Percentiles rank a stretch among this genome's conserved stretches.
Evolutionary conservation across 2,329 filamentous ascomycete genomes (phyloP).

Genomic region (Verticillium nubilum): DNA sequence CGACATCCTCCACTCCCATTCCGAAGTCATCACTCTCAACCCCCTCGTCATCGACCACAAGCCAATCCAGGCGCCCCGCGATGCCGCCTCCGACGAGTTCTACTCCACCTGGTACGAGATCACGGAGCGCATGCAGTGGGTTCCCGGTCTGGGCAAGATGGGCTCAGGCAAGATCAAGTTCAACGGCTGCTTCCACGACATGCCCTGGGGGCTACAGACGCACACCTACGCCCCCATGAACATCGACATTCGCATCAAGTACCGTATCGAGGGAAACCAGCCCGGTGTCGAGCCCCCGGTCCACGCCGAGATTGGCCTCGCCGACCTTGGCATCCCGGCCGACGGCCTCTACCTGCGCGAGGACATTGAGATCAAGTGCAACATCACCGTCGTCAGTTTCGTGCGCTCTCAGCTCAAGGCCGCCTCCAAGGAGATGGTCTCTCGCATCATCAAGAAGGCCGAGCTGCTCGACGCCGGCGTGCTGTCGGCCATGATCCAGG

Average conservation of each 20-base stretch:
- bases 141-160: constrained; percentile 60
- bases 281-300: constrained; percentile 58
- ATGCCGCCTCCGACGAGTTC: constrained; percentile 64
- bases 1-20: constrained; percentile 66
- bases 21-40: constrained; percentile 66
- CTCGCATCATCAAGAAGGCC: constrained; percentile 65
- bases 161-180: constrained; percentile 63
- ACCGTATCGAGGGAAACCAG: constrained; percentile 64
- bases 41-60: constrained; percentile 61
- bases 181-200: constrained; percentile 67
- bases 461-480: constrained; percentile 62
- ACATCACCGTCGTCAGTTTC: constrained; percentile 58
- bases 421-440: constrained; percentile 62
- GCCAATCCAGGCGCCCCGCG: constrained; percentile 59
- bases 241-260: constrained; percentile 63
- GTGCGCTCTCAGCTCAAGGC: constrained; percentile 63
- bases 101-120: constrained; percentile 74
- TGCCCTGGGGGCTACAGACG: constrained; percentile 67
- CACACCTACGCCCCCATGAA: constrained; percentile 65
- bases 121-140: constrained; percentile 60
- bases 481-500: constrained; percentile 62
- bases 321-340: constrained; percentile 51
- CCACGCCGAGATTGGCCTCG: constrained; percentile 54
- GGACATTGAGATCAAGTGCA: constrained; percentile 67
- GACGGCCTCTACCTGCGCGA: constrained; percentile 65